Base-by-base conservation (phyloP, 345 rosid species). In the Salix exigua region DNA sequence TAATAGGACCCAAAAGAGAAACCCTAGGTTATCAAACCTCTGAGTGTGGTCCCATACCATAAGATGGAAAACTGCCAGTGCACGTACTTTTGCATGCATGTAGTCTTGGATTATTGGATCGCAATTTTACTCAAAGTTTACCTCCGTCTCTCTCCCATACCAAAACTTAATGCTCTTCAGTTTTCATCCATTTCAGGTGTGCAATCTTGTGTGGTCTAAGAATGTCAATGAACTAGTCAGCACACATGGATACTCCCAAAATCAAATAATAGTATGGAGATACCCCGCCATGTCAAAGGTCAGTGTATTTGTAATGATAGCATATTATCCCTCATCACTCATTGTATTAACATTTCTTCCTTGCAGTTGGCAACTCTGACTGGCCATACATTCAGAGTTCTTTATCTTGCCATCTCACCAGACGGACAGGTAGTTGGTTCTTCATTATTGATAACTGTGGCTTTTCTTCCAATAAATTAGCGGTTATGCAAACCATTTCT, bases 211-310 rank as follows among this genome's bases (percentile, higher is more conserved):
- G 61, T 96, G 99, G 99, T 94, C 99, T 48, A 96, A 94, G 87
- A 96, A 96, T 79, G 98, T 90, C 51, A 96, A 96, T 71, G 98
- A 96, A 86, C 94, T 96, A 53, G 97, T 96, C 79, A 96, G 99
- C 86, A 94, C 99, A 16, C 99, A 96, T 68, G 99, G 99, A 62
- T 96, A 92, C 86, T 96, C 99, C 66, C 98, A 96, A 84, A 96
- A 96, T 86, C 98, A 96, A 85, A 94, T 96, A 53, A 86, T 92
- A 33, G 97, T 96, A 31, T 96, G 99, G 99, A 96, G 94, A 88
- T 94, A 94, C 77, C 98, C 99, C 65, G 86, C 91, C 66, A 94
- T 96, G 99, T 89, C 99, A 67, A 96, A 96, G 96, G 98, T 70
- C 33, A 1, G 55, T 25, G 7, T 70, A 44, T 79, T 66, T 66